Conservation (phyloP, 495 filamentous ascomycete species). For the Daldinia grandis region DNA sequence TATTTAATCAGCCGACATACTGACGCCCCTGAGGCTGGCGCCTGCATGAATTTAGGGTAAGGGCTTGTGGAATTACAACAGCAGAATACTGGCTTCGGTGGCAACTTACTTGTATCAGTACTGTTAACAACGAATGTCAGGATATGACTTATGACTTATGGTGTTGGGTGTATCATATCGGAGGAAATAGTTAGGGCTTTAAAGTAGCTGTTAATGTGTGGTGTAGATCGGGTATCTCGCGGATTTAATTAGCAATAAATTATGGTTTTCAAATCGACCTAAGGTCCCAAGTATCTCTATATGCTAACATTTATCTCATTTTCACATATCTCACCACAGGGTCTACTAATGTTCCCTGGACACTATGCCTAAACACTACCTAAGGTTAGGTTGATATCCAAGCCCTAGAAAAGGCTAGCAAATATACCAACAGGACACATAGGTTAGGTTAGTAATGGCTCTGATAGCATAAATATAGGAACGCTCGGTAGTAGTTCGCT, state of each 20-base stretch:
- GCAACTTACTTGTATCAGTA: background rate
- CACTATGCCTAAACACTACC: too few relatives aligned
- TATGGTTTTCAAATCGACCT: background rate
- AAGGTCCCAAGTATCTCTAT: too few relatives aligned
- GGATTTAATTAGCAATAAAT: background rate
- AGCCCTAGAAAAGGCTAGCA: too few relatives aligned
- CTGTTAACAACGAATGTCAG: background rate
- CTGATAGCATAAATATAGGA: too few relatives aligned
- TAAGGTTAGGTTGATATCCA: too few relatives aligned
- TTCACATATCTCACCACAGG: too few relatives aligned
- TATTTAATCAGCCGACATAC: background rate
- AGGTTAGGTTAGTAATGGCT: too few relatives aligned
- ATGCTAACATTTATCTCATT: too few relatives aligned
- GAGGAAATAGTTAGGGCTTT: background rate
- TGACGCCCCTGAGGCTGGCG: background rate
- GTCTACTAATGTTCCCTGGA: too few relatives aligned
- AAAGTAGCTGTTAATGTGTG: background rate
- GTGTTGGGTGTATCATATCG: slow-evolving; percentile 7
- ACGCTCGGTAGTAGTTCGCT: too few relatives aligned
- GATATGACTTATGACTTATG: slow-evolving; percentile 1
- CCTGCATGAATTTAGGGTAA: background rate
- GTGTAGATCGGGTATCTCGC: slow-evolving; percentile 9
- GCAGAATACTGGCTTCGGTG: background rate
- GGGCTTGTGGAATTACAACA: background rate
- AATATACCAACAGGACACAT: too few relatives aligned